Percentiles rank a stretch among this genome's conserved stretches.
phyloP scores from a whole-genome alignment of 768 basidiomycete species.

The Boletus rubroflammeus region DNA sequence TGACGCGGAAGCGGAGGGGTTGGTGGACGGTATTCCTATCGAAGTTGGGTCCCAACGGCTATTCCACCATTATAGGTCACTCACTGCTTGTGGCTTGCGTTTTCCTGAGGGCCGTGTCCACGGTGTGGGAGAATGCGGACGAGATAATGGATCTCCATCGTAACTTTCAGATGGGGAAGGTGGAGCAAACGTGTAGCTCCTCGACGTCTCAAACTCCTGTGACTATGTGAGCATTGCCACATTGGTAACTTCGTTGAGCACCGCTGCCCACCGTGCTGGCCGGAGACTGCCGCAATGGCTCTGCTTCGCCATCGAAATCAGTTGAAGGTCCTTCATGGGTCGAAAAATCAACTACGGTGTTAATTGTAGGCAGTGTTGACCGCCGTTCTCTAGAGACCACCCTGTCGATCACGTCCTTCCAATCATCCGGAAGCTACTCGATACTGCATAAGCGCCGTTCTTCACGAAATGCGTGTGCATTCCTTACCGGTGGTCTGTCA shows the following conservation, averaged over 20 bases:
- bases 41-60: slow-evolving; percentile 1
- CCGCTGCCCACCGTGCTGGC: slow-evolving; percentile 32
- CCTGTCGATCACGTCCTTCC: slow-evolving; percentile 35
- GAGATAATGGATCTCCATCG: slow-evolving; percentile 33
- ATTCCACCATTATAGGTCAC: slow-evolving; percentile 5
- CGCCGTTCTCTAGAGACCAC: slow-evolving; percentile 31
- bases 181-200: slow-evolving; percentile 30
- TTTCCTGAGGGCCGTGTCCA: slow-evolving; percentile 27
- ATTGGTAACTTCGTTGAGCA: slow-evolving; percentile 25
- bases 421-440: slow-evolving; percentile 33
- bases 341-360: slow-evolving; percentile 31
- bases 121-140: slow-evolving; percentile 35
- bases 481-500: slow-evolving; percentile 33
- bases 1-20: slow-evolving; percentile 50
- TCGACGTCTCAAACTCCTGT: slow-evolving; percentile 32
- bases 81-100: slow-evolving; percentile 28
- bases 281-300: slow-evolving; percentile 32
- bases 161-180: slow-evolving; percentile 35
- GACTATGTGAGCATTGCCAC: slow-evolving; percentile 27
- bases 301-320: slow-evolving; percentile 25
- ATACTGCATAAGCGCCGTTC: slow-evolving; percentile 4
- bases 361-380: slow-evolving; percentile 31
- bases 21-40: slow-evolving; percentile 53
- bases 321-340: slow-evolving; percentile 22
- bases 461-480: background rate